phyloP scores from a whole-genome alignment of 306 rosid species.

The Mimosa bimucronata region DNA sequence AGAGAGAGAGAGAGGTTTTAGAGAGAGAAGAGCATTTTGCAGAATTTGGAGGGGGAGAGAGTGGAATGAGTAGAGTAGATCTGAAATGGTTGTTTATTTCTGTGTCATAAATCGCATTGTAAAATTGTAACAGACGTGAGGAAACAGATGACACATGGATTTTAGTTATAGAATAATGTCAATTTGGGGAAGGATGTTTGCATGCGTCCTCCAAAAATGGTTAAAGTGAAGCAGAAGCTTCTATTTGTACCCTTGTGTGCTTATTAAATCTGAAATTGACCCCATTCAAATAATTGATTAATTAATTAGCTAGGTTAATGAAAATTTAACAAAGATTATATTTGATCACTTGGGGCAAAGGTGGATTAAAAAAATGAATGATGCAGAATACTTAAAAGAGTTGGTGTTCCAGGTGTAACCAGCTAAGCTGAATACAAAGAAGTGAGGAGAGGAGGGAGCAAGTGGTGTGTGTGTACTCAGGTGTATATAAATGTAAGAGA shows the following conservation, averaged over 20 bases:
- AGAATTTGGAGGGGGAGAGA: conserved; percentile 2
- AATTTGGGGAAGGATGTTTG: background rate
- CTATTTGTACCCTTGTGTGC: conserved; percentile 4
- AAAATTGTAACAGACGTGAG: conserved; percentile 31
- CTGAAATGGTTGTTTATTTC: conserved; percentile 26
- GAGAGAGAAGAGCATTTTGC: background rate
- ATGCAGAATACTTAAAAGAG: background rate
- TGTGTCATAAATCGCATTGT: conserved; percentile 18
- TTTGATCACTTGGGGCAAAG: background rate
- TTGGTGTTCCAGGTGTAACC: conserved; percentile 11
- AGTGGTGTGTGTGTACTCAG: too few relatives aligned
- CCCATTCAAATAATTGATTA: background rate
- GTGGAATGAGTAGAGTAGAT: conserved; percentile 11
- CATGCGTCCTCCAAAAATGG: conserved; percentile 13
- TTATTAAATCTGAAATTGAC: background rate
- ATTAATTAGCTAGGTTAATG: background rate
- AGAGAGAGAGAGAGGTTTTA: background rate
- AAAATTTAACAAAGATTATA: background rate
- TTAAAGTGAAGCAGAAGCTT: conserved; percentile 55
- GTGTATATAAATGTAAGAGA: too few relatives aligned
- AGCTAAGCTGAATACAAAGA: conserved; percentile 1
- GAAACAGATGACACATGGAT: conserved; percentile 46
- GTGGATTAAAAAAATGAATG: background rate
- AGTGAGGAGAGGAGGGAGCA: background rate
- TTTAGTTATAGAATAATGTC: background rate